Evolutionary conservation across 306 rosid genomes (phyloP).

Genomic region (Inga laurina): DNA sequence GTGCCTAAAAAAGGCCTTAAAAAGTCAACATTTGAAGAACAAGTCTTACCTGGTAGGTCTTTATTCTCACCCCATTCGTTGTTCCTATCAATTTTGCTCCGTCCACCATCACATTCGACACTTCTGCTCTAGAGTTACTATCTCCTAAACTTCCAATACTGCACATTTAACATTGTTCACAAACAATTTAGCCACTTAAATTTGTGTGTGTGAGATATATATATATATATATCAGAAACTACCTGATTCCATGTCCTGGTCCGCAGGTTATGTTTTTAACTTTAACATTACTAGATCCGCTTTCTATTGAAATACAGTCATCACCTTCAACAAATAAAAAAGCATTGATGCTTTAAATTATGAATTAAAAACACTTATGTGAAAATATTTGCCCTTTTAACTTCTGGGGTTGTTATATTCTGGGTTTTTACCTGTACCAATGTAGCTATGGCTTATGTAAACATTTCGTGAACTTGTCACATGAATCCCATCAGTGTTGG

Average conservation of each 20-base stretch:
- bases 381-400: not conserved
- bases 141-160: conserved; percentile 95
- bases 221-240: not conserved
- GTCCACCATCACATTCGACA: conserved; percentile 64
- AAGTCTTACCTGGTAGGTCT: conserved; percentile 84
- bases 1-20: not conserved
- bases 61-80: conserved; percentile 82
- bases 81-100: conserved; percentile 62
- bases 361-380: not conserved
- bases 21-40: conserved; percentile 19
- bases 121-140: conserved; percentile 59
- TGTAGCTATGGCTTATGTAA: conserved; percentile 43
- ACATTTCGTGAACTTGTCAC: conserved; percentile 56
- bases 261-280: conserved; percentile 68
- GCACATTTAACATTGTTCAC: not conserved
- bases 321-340: conserved; percentile 56
- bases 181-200: conserved; percentile 1
- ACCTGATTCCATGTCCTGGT: conserved; percentile 99
- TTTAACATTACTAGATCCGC: conserved; percentile 70
- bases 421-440: conserved; percentile 61
- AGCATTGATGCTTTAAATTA: not conserved
- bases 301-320: conserved; percentile 86
- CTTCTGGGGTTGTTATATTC: not conserved
- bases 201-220: not conserved
- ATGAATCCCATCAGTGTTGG: conserved; percentile 95